These are phyloP conservation scores for Ophiosphaerella herpotricha DNA, from an alignment of 2,329 filamentous ascomycete genomes.

Conservation along the genomic window DNA sequence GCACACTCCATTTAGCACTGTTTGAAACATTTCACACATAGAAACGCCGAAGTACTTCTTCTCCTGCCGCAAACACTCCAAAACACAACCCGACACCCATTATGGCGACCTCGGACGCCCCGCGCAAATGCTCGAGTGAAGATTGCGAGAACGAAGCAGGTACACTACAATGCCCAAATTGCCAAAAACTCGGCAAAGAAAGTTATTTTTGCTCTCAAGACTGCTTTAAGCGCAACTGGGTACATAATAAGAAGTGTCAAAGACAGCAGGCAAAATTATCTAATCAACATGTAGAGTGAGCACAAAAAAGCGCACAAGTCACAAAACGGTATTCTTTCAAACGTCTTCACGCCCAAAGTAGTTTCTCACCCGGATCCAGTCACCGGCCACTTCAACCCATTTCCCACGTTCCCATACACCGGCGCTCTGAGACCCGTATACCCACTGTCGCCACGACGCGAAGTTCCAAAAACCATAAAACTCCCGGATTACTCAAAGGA, in stretches of 20 bases:
- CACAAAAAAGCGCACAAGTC: slow-evolving; percentile 87
- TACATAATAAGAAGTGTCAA: slow-evolving; percentile 52
- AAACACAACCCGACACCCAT: not conserved
- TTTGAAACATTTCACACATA: not conserved
- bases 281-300: slow-evolving; percentile 61
- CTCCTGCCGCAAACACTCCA: not conserved
- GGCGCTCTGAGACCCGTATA: slow-evolving; percentile 85
- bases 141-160: slow-evolving; percentile 89
- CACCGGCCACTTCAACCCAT: slow-evolving; percentile 89
- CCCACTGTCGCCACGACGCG: slow-evolving; percentile 45
- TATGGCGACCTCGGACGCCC: slow-evolving; percentile 48
- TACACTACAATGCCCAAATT: slow-evolving; percentile 89
- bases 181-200: slow-evolving; percentile 85
- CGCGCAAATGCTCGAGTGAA: slow-evolving; percentile 75
- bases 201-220: slow-evolving; percentile 98
- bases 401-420: slow-evolving; percentile 82
- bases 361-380: slow-evolving; percentile 91
- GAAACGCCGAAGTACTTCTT: not conserved
- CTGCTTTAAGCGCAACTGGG: slow-evolving; percentile 99
- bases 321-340: slow-evolving; percentile 74
- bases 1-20: slow-evolving; percentile 1
- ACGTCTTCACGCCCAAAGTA: slow-evolving; percentile 75
- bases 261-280: slow-evolving; percentile 14
- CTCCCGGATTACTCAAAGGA: slow-evolving; percentile 87
- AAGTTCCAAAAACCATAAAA: slow-evolving; percentile 77